A percentile compares a stretch with the other conserved stretches of the same genome.
Conservation (phyloP, 2,329 filamentous ascomycete species). For the Pleoardoris graminearum region DNA sequence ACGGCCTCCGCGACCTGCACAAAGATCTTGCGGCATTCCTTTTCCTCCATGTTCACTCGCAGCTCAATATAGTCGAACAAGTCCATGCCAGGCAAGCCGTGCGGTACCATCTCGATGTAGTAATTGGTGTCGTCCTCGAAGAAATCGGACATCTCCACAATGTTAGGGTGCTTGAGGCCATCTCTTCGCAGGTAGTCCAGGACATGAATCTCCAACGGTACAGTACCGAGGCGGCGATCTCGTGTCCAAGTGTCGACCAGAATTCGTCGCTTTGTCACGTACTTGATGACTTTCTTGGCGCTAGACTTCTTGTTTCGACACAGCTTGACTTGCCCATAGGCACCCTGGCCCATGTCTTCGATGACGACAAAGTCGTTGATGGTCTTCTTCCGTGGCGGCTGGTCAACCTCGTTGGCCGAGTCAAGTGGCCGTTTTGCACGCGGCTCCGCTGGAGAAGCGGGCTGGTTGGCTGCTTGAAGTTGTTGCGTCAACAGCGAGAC, state of each 20-base stretch:
- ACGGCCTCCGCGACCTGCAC: slow-evolving; percentile 88
- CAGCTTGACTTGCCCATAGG: slow-evolving; percentile 96
- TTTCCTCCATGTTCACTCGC: slow-evolving; percentile 92
- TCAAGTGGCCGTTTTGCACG: slow-evolving; percentile 17
- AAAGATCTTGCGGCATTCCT: slow-evolving; percentile 92
- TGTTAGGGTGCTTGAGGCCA: slow-evolving; percentile 65
- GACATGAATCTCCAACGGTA: slow-evolving; percentile 95
- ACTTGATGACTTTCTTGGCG: slow-evolving; percentile 88
- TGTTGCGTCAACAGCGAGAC: slow-evolving; percentile 56
- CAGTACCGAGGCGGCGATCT: slow-evolving; percentile 88
- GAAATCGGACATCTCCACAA: slow-evolving; percentile 70
- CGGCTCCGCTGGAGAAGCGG: slow-evolving; percentile 49
- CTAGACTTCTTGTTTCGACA: slow-evolving; percentile 79
- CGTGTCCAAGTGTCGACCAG: slow-evolving; percentile 98
- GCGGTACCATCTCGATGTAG: slow-evolving; percentile 97
- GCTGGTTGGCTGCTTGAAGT: slow-evolving; percentile 54
- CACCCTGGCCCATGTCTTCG: slow-evolving; percentile 98
- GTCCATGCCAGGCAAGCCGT: slow-evolving; percentile 96
- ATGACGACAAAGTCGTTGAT: slow-evolving; percentile 91
- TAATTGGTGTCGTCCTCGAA: slow-evolving; percentile 86
- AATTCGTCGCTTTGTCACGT: slow-evolving; percentile 95
- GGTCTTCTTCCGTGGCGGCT: slow-evolving; percentile 65
- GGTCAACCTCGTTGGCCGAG: slow-evolving; percentile 19
- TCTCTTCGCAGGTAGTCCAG: slow-evolving; percentile 86
- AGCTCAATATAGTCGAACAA: slow-evolving; percentile 99